Evolutionary conservation across 1,139 yeast species (phyloP).

Genomic region (Eremothecium coryli): DNA sequence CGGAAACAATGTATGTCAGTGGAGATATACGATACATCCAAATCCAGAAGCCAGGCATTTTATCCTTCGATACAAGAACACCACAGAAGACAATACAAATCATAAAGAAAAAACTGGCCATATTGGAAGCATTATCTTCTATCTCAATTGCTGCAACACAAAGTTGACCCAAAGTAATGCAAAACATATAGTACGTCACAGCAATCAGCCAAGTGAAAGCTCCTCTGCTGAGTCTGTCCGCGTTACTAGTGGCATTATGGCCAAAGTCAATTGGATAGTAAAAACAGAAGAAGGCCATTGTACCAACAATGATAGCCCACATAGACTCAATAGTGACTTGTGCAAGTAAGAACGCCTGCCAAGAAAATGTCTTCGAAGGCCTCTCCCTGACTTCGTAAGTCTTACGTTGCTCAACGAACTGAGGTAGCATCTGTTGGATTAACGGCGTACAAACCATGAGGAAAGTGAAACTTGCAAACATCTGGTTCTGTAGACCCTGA

Average conservation of each 20-base stretch:
- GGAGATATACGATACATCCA: slow-evolving; percentile 51
- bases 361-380: slow-evolving; percentile 54
- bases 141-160: slow-evolving; percentile 34
- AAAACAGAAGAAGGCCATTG: slow-evolving; percentile 34
- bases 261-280: slow-evolving; percentile 37
- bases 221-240: slow-evolving; percentile 18
- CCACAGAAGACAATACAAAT: slow-evolving; percentile 50
- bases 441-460: slow-evolving; percentile 44
- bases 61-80: slow-evolving; percentile 40
- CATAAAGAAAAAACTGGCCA: slow-evolving; percentile 8
- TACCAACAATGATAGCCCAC: slow-evolving; percentile 39
- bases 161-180: slow-evolving; percentile 37
- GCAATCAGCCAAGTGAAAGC: slow-evolving; percentile 33
- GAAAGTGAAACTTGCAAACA: slow-evolving; percentile 64
- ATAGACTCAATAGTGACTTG: slow-evolving; percentile 37
- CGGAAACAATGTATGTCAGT: slow-evolving; percentile 35
- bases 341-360: slow-evolving; percentile 38
- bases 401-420: slow-evolving; percentile 47
- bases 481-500: slow-evolving; percentile 55
- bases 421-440: slow-evolving; percentile 55
- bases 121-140: slow-evolving; percentile 6
- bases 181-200: slow-evolving; percentile 37
- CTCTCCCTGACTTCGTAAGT: slow-evolving; percentile 55
- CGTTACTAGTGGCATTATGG: slow-evolving; percentile 34
- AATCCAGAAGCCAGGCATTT: slow-evolving; percentile 50